A percentile compares a stretch with the other conserved stretches of the same genome.
phyloP scores from a whole-genome alignment of 179 eudicot genomes.

The Nepenthes alata region DNA sequence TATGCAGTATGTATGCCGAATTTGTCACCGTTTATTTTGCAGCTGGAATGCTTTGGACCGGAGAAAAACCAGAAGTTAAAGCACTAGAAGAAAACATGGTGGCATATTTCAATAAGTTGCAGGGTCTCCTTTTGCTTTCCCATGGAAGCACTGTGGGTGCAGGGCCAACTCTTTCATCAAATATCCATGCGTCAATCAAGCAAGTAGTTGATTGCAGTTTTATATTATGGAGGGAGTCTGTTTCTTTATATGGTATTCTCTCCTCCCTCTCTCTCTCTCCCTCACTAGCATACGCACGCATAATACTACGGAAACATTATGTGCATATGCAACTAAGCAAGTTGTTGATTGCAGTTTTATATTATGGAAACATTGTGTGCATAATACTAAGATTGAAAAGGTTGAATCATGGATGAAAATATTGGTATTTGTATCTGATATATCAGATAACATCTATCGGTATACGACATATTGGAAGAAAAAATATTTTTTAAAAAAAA shows the following conservation, averaged over 20 bases:
- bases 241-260: constrained; percentile 57
- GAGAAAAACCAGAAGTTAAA: constrained; percentile 45
- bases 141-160: constrained; percentile 73
- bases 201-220: constrained; percentile 82
- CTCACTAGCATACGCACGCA: no score
- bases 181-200: constrained; percentile 51
- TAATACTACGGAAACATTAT: constrained; percentile 44
- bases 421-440: no score
- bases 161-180: constrained; percentile 71
- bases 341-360: constrained; percentile 57
- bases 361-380: not conserved
- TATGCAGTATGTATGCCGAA: not conserved
- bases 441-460: no score
- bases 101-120: constrained; percentile 60
- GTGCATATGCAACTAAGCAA: constrained; percentile 74
- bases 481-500: no score
- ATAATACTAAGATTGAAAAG: not conserved
- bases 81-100: constrained; percentile 78
- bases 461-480: no score
- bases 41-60: constrained; percentile 87
- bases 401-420: not conserved
- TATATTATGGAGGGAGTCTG: constrained; percentile 58
- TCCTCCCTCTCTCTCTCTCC: not conserved
- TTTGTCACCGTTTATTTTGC: constrained; percentile 11
- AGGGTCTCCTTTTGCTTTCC: constrained; percentile 68